Base-by-base conservation (phyloP, 495 filamentous ascomycete genomes). In the Penicillium goetzii region DNA sequence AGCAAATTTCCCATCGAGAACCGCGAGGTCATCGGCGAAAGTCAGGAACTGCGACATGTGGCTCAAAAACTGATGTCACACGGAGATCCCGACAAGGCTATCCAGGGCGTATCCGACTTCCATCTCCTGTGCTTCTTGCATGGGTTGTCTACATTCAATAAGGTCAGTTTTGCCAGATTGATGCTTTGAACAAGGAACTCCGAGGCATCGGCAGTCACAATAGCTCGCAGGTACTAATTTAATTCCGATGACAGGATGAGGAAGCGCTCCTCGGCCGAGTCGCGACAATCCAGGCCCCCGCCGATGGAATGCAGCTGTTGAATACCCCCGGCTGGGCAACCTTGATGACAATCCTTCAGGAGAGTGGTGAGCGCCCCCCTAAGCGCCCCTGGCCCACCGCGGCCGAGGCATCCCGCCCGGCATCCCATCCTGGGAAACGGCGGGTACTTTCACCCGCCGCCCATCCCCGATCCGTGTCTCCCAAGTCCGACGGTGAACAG, bases 351-450 rank as follows among this genome's bases (percentile, higher is more conserved):
- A 97, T 98, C 76, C 82, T 98, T 78, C 86, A 92, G 86, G 89
- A 92, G 84, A 94, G 90, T 85, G 91, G 93, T 97, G 93, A 96
- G 93, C 90, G 89, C 83, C 83, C 88, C 88, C 88, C 89, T 74
- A 95, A 92, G 82, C 92, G 92, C 79, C 84, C 83, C 78, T 85
- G 81, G 76, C 76, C 79, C 68, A 71, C 74, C 67, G 76, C 70
- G 69, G 72, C 72, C 67, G 78, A 70, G 56, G 66, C 77, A 73
- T 65, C 69, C 72, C 74, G 69, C 65, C 71, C 65, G 72, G 70
- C 73, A 62, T 68, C 68, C 70, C 72, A 70, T 59, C 55, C 60
- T 53, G 63, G 63, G 60, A 74, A 74, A 69, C 70, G 71, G 63
- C 62, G 70, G 58, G 40, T 53, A 41, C 49, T 40, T 49, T 63